A percentile compares a stretch with the other conserved stretches of the same genome.
phyloP scores from a whole-genome alignment of 768 basidiomycete species.

The Russula virescens region DNA sequence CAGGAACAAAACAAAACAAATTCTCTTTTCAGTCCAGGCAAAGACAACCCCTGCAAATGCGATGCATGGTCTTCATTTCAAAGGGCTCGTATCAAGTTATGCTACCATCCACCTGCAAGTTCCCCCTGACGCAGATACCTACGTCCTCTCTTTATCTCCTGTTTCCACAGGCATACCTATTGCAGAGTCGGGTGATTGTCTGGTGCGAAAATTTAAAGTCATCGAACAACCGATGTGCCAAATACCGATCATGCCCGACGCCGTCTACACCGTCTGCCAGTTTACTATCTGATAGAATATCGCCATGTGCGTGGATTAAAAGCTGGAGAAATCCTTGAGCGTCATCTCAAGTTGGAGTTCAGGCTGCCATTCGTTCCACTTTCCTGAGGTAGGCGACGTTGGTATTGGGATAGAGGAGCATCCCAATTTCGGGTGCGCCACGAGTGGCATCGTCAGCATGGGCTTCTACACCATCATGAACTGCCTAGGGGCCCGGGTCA shows the following conservation, averaged over 20 bases:
- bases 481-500: constrained; percentile 39
- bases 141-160: constrained; percentile 57
- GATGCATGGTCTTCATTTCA: constrained; percentile 18
- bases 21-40: constrained; percentile 57
- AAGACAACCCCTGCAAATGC: constrained; percentile 86
- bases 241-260: constrained; percentile 72
- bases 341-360: constrained; percentile 91
- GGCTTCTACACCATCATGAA: constrained; percentile 10
- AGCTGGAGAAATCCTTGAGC: constrained; percentile 12
- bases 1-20: neutral
- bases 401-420: constrained; percentile 65
- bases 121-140: constrained; percentile 74
- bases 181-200: constrained; percentile 50
- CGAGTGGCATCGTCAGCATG: constrained; percentile 12
- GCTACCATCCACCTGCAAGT: neutral
- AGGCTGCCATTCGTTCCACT: constrained; percentile 95
- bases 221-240: constrained; percentile 10
- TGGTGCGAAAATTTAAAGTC: constrained; percentile 6
- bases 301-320: constrained; percentile 46
- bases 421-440: constrained; percentile 5
- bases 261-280: constrained; percentile 97
- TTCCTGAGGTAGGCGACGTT: constrained; percentile 98
- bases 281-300: constrained; percentile 99
- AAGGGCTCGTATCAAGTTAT: constrained; percentile 8
- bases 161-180: constrained; percentile 98